Base-by-base conservation (phyloP, 2,329 filamentous ascomycete species). In the Colletotrichum noveboracense region DNA sequence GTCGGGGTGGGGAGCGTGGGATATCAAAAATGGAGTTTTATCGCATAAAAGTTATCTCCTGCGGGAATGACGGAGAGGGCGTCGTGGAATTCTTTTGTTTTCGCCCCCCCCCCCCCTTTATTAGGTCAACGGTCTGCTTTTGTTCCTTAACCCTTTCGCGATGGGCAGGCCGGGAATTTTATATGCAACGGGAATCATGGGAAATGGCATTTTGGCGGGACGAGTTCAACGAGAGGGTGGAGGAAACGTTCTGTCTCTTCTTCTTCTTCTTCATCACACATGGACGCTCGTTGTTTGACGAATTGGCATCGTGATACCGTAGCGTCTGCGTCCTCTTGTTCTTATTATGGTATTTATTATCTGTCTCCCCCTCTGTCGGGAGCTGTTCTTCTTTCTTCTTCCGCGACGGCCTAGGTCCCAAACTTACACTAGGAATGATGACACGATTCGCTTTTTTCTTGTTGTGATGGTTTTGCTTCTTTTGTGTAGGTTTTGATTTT, bases 31-130 rank as follows among this genome's bases (percentile, higher is more conserved):
- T 48, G 71, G 72, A 75, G 72, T 72, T 75, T 18, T 48, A 62
- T 75, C 24, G 68, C 72, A 72, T 72, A 71, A 75, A 72, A 67
- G 61, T 66, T 52, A 28, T 71, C 68, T 75, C 69, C 55, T 61
- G 10, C 32, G 24, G 68, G 69, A 48, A 48, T 32, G 62, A 62
- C 36, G 68, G 69, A 71, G 61, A 28, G 43, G 72, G 72, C 72
- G 72, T 75, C 62, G 66, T 68, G 52, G 43, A n/a, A 32, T 61
- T 61, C 18, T 43, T 21, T 21, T 38, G 30, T 48, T 48, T 48
- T 48, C n/a, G 43, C 43, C 14, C 16, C 24, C 43, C 43, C 43
- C 14, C 16, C 14, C 52, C 36, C 30, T 21, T 48, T 52, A 48
- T 48, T 48, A 7, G 10, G 43, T 24, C 21, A 18, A 61, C n/a